A percentile compares a stretch with the other conserved stretches of the same genome.
Evolutionary conservation across 345 rosid genomes (phyloP).

Genomic region (Eucalyptus erythrocorys): DNA sequence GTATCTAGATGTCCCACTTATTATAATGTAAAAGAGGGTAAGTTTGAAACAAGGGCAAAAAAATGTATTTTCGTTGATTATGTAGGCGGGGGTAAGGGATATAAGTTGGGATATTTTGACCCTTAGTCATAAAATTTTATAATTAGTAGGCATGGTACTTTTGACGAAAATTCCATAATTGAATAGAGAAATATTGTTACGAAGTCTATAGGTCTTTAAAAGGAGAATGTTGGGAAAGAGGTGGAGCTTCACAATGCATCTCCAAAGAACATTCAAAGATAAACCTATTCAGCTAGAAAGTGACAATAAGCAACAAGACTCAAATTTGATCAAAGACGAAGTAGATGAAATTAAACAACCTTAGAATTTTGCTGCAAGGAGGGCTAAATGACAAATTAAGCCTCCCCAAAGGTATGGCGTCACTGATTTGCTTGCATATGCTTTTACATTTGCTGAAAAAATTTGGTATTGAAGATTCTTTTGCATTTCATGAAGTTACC

Average conservation of each 20-base stretch:
- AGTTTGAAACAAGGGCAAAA: not conserved
- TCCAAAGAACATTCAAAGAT: not conserved
- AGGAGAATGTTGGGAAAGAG: not conserved
- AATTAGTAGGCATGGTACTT: not conserved
- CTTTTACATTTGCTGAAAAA: not conserved
- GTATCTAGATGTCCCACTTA: not conserved
- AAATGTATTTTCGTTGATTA: not conserved
- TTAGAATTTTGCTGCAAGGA: not conserved
- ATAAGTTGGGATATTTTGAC: not conserved
- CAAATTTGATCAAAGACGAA: not conserved
- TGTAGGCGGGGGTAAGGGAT: not conserved
- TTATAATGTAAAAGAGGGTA: not conserved
- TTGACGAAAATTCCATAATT: not conserved
- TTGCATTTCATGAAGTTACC: not conserved
- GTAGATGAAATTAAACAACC: not conserved
- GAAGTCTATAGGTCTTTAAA: not conserved
- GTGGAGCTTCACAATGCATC: not conserved
- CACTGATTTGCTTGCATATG: not conserved
- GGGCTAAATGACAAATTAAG: not conserved
- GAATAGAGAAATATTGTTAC: not conserved
- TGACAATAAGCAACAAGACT: not conserved
- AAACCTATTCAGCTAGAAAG: not conserved
- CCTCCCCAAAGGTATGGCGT: not conserved
- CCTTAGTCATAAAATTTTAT: not conserved
- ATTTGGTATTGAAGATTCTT: not conserved